Conservation (phyloP, 129 eudicot genomes). For the Rutidosis leptorrhynchoides region DNA sequence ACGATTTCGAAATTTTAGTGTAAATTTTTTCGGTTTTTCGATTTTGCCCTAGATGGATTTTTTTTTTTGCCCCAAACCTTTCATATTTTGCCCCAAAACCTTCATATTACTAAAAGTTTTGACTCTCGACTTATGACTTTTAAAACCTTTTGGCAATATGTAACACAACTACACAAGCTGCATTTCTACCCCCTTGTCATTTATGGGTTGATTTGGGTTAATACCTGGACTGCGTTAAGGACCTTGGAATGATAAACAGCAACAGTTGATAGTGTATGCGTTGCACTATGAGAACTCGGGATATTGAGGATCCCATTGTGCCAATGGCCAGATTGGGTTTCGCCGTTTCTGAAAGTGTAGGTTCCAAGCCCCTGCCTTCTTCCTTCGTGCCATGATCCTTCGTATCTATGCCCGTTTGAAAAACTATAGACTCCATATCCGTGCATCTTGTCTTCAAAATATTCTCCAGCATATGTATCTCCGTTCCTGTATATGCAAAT, state of each 20-base stretch:
- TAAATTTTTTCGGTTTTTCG: too few relatives aligned
- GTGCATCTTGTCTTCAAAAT: conserved; percentile 93
- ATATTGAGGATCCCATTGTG: conserved; percentile 76
- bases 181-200: not conserved
- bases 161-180: too few relatives aligned
- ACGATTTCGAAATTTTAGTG: too few relatives aligned
- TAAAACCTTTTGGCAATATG: too few relatives aligned
- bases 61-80: too few relatives aligned
- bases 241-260: conserved; percentile 86
- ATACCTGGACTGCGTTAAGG: conserved; percentile 79
- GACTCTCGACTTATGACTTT: too few relatives aligned
- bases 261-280: conserved; percentile 70
- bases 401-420: conserved; percentile 84
- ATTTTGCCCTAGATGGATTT: too few relatives aligned
- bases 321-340: conserved; percentile 92
- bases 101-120: too few relatives aligned
- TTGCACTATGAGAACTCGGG: conserved; percentile 67
- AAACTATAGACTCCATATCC: conserved; percentile 88
- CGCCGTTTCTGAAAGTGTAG: conserved; percentile 84
- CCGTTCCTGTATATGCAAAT: conserved; percentile 54
- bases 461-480: conserved; percentile 90
- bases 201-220: not conserved
- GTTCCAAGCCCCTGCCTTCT: conserved; percentile 94
- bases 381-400: conserved; percentile 99
- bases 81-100: too few relatives aligned